Evolutionary conservation across 2,329 filamentous ascomycete species (phyloP), one percentile per base, ranked within the genome.

Genomic region (Lecanicillium sp.): DNA sequence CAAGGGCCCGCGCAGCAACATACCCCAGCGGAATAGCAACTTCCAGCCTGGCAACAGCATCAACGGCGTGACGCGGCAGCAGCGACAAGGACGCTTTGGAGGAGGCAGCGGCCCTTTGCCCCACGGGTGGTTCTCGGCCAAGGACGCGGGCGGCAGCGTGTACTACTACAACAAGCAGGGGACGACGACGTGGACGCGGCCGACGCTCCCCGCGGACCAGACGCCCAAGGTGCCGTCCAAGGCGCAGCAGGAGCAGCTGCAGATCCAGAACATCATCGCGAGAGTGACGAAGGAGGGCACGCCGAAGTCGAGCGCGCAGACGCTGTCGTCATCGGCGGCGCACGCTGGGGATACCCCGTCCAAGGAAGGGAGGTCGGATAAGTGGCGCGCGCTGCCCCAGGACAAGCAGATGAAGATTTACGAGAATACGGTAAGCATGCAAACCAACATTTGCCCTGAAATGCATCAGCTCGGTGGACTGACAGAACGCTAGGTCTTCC

Each of bases 401-500:
- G 90, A 96, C 55, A 96, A 96, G 68, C 88, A 93, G 67, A 94
- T 90, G 79, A 95, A 89, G 70, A 75, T 95, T 2, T 97, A 96
- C 59, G 90, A 96, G 65, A 90, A 90, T 61, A 95, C 90, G 44
- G 89, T 94, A 75, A 65, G 87, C 33, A 8, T 27, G 12, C 12
- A 29, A 29, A 12, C 7, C 26, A 7, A 12, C 26, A 29, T 29
- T 38, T 20, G 23, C 3, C 32, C 12, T 72, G n/a, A n/a, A n/a
- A n/a, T n/a, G 36, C n/a, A 39, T 26, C 19, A n/a, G 21, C 7
- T 17, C 1, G 17, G 26, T n/a, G n/a, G 5, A 55, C n/a, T n/a
- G n/a, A n/a, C n/a, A n/a, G n/a, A n/a, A n/a, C n/a, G n/a, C n/a
- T n/a, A 93, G 89, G 74, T 96, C 6, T 87, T 85, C 60, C 89